Base-by-base conservation (phyloP, 495 filamentous ascomycete species). In the Bryoglossum gracile region DNA sequence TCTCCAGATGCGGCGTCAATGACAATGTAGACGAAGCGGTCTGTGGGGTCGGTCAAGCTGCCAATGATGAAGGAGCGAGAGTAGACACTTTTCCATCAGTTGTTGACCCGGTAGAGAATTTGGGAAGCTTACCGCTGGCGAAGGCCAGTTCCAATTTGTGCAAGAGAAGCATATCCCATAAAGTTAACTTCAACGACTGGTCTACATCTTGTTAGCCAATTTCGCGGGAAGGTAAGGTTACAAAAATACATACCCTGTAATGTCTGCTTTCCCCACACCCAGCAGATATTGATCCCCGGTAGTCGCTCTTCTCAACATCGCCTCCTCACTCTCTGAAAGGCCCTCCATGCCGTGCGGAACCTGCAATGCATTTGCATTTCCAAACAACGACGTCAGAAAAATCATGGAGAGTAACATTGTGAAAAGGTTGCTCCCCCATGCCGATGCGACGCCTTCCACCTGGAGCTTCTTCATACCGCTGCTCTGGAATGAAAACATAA, bases 211-310 rank as follows among this genome's bases (percentile, higher is more conserved):
- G 22, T 56, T 30, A 53, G 46, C 45, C 1, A 37, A 30, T 19
- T 8, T 41, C n/a, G 2, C 5, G 5, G 25, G 5, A 28, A 13
- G 14, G 23, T 2, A 36, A 23, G 18, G 25, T 28, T 18, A 10
- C 4, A 21, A 21, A 32, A 8, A 4, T 24, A 37, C 14, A 5
- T 48, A 60, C 58, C 92, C 92, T 25, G 92, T 98, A 53, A 98
- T 87, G 66, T 98, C 92, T 10, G 85, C 90, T 59, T 94, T 96
- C 17, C 92, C 92, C 6, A 89, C 87, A 3, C 92, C 92, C 9
- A 97, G 65, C 1, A 94, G 63, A 56, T 94, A 94, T 35, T 54
- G 41, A 46, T 53, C 53, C 16, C 53, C 57, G 9, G 43, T 45
- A 4, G 53, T 19, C 4, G 39, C 25, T 8, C 51, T 40, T 2